Percentiles rank a stretch among this genome's conserved stretches.
These are phyloP conservation scores for Whalleya microplaca DNA, from an alignment of 2,329 filamentous ascomycete genomes.

Conservation along the genomic window DNA sequence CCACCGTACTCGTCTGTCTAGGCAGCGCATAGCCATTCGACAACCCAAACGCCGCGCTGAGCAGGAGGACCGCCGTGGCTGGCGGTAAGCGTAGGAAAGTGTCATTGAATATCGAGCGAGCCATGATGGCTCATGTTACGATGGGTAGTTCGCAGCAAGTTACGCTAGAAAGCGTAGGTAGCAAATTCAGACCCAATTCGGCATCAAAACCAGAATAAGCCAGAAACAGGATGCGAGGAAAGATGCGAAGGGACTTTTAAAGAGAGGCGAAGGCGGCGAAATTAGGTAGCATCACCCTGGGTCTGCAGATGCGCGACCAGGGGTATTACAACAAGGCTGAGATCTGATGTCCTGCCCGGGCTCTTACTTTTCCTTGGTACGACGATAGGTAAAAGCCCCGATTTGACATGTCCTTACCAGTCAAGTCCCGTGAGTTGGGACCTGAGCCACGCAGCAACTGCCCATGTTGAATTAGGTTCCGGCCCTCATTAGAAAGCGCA, in stretches of 20 bases:
- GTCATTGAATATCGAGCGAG: constrained; percentile 35
- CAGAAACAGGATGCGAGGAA: constrained; percentile 15
- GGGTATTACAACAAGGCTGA: constrained; percentile 30
- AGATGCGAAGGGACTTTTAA: constrained; percentile 23
- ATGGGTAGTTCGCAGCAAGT: constrained; percentile 8
- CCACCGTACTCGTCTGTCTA: constrained; percentile 44
- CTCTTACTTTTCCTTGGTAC: background rate
- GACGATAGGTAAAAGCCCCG: too few relatives aligned
- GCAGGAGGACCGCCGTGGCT: constrained; percentile 39
- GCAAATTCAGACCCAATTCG: constrained; percentile 16
- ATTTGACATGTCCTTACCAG: too few relatives aligned
- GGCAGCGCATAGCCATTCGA: constrained; percentile 45
- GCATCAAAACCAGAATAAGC: constrained; percentile 22
- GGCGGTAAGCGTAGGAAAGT: constrained; percentile 43
- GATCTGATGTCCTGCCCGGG: constrained; percentile 19
- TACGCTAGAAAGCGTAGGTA: constrained; percentile 3
- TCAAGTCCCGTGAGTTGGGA: too few relatives aligned
- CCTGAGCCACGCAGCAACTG: background rate
- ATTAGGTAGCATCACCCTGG: constrained; percentile 20
- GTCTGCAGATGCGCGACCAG: constrained; percentile 18
- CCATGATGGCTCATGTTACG: constrained; percentile 32
- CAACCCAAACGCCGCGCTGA: constrained; percentile 39
- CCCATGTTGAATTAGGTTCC: background rate
- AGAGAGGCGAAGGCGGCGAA: constrained; percentile 26
- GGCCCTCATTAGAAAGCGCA: background rate